These are phyloP conservation scores for Neurospora sp. DNA, from an alignment of 495 filamentous ascomycete genomes.

Conservation along the genomic window DNA sequence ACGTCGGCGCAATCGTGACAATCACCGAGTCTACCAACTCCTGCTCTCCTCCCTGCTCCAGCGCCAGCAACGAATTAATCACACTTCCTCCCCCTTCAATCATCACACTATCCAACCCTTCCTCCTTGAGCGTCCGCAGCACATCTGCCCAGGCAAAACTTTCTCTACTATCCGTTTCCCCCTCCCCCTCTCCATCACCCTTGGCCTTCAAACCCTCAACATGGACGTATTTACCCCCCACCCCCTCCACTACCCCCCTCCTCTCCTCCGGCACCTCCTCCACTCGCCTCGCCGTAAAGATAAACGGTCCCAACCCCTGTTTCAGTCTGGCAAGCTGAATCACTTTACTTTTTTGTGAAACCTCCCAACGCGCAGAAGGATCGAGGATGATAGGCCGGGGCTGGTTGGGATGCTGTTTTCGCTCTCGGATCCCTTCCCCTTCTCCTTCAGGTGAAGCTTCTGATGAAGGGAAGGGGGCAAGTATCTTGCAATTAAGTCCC, in stretches of 20 bases:
- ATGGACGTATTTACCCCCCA: slow-evolving; percentile 30
- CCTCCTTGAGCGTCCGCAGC: slow-evolving; percentile 41
- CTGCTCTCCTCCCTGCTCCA: slow-evolving; percentile 35
- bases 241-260: slow-evolving; percentile 18
- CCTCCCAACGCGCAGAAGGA: slow-evolving; percentile 56
- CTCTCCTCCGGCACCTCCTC: slow-evolving; percentile 12
- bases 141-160: slow-evolving; percentile 50
- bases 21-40: slow-evolving; percentile 61
- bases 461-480: too few relatives aligned
- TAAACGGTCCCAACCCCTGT: slow-evolving; percentile 60
- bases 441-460: not conserved
- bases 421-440: not conserved
- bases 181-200: slow-evolving; percentile 6
- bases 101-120: slow-evolving; percentile 72
- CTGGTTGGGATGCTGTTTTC: slow-evolving; percentile 29
- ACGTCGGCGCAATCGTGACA: slow-evolving; percentile 75
- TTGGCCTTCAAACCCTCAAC: slow-evolving; percentile 1
- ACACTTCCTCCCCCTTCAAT: slow-evolving; percentile 75
- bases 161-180: not conserved
- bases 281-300: slow-evolving; percentile 39
- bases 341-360: slow-evolving; percentile 49
- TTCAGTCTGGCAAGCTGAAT: slow-evolving; percentile 52
- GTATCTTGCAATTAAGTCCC: slow-evolving; percentile 52
- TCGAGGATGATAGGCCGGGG: slow-evolving; percentile 75
- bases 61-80: slow-evolving; percentile 60